These are phyloP conservation scores for Hypericum perforatum DNA, from an alignment of 345 rosid genomes.

Conservation along the genomic window DNA sequence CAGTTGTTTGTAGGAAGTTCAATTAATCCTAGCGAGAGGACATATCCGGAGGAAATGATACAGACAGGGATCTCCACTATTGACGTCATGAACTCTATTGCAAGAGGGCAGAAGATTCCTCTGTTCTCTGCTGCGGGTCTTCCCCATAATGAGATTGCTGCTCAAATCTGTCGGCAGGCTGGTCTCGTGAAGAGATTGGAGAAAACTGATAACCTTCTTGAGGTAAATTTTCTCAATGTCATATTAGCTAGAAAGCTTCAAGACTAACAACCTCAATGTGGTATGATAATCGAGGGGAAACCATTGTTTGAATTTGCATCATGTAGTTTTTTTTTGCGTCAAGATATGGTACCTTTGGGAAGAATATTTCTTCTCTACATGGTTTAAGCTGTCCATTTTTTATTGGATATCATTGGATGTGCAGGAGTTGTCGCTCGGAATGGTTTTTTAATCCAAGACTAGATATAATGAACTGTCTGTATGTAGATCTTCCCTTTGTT, in stretches of 20 bases:
- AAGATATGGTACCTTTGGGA: no score
- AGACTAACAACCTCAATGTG: background rate
- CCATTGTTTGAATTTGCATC: no score
- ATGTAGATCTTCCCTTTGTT: no score
- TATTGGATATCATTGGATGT: no score
- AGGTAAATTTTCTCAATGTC: conserved; percentile 29
- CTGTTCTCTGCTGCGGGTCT: conserved; percentile 99
- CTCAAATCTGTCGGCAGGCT: conserved; percentile 98
- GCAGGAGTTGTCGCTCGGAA: no score
- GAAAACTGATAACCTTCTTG: conserved; percentile 64
- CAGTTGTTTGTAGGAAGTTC: conserved; percentile 57
- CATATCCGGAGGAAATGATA: conserved; percentile 97
- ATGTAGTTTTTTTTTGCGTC: no score
- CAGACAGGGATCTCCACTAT: conserved; percentile 97
- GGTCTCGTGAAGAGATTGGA: conserved; percentile 94
- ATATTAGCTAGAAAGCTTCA: background rate
- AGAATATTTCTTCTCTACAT: no score
- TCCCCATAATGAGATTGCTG: conserved; percentile 97
- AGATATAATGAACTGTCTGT: no score
- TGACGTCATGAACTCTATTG: conserved; percentile 96
- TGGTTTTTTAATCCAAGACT: no score
- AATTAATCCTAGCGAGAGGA: conserved; percentile 96
- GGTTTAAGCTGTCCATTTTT: no score
- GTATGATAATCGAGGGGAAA: no score
- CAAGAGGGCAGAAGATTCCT: conserved; percentile 97